phyloP scores from a whole-genome alignment of 176 grass and related monocot genomes.

The sorghum (Sorghum bicolor) region Sorghum_bicolor_NCBIv3 NC_012872.2:71295501-71296000 shows the following conservation, averaged over 20 bases:
- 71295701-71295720: too few species aligned
- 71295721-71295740: not conserved
- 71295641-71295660: not conserved
- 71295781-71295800: not conserved
- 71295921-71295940: not conserved
- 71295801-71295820: not conserved
- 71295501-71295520: too few species aligned
- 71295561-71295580: not conserved
- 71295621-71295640: not conserved
- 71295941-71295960: not conserved
- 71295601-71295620: too few species aligned
- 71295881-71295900: not conserved
- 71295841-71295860: not conserved
- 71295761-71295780: too few species aligned
- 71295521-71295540: not conserved
- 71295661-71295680: not conserved
- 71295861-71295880: constrained; percentile 6
- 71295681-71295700: not conserved
- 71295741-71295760: not conserved
- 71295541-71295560: not conserved
- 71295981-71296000: too few species aligned
- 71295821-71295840: not conserved
- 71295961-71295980: not conserved
- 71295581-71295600: not conserved
- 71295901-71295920: not conserved